A percentile compares a stretch with the other conserved stretches of the same genome.
phyloP scores from a whole-genome alignment of 805 yeast species.

The Candida mattraensis region DNA sequence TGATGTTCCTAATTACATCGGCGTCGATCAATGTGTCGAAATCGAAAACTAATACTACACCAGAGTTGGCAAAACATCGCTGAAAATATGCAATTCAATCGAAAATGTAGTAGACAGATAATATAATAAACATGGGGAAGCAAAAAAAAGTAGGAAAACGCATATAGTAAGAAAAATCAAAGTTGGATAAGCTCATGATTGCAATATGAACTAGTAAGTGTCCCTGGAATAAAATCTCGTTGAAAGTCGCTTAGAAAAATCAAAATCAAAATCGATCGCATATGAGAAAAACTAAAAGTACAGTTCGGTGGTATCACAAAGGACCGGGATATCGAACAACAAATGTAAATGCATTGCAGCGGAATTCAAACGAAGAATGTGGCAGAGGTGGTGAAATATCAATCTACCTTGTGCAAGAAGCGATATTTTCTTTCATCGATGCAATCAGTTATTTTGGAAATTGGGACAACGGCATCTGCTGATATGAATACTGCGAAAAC shows the following conservation, averaged over 20 bases:
- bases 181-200: constrained; percentile 6
- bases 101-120: constrained; percentile 2
- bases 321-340: constrained; percentile 2
- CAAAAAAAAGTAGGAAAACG: constrained; percentile 9
- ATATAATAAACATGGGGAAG: constrained; percentile 13
- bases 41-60: constrained; percentile 6
- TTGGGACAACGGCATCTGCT: constrained; percentile 24
- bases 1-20: constrained; percentile 58
- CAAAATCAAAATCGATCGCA: constrained; percentile 8
- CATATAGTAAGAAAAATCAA: constrained; percentile 3
- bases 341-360: constrained; percentile 1
- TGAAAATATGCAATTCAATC: constrained; percentile 10
- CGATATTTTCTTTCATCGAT: constrained; percentile 1
- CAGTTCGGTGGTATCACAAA: constrained; percentile 2
- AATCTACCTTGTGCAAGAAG: not conserved
- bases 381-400: too few species aligned
- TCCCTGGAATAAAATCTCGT: constrained; percentile 2
- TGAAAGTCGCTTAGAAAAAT: not conserved
- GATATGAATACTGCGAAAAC: constrained; percentile 21
- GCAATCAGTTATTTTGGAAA: constrained; percentile 25
- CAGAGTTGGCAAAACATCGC: constrained; percentile 15
- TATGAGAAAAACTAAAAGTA: constrained; percentile 13
- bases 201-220: constrained; percentile 2
- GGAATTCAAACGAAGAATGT: too few species aligned
- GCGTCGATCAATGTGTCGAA: constrained; percentile 55